These are phyloP conservation scores for Myrica gale DNA, from an alignment of 306 rosid species.

Conservation along the genomic window DNA sequence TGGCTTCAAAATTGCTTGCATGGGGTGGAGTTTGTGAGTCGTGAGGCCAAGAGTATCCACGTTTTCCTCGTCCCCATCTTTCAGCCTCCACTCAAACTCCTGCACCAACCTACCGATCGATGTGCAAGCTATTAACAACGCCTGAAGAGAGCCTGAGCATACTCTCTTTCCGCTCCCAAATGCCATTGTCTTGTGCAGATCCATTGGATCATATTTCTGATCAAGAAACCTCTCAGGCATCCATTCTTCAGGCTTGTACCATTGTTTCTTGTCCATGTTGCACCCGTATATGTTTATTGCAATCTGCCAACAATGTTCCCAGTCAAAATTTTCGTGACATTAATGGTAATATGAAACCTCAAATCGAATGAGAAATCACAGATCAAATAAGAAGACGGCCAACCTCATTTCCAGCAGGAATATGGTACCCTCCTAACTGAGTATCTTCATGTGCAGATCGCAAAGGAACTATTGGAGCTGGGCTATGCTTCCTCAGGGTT, in stretches of 20 bases:
- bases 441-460: conserved; percentile 83
- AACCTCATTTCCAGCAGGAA: conserved; percentile 91
- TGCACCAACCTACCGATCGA: conserved; percentile 72
- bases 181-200: conserved; percentile 86
- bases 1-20: conserved; percentile 50
- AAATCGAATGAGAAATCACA: not conserved
- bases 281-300: conserved; percentile 88
- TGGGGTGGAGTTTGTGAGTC: conserved; percentile 70
- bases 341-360: not conserved
- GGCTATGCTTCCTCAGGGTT: conserved; percentile 72
- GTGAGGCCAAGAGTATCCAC: conserved; percentile 81
- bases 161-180: conserved; percentile 95
- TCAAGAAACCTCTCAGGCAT: conserved; percentile 84
- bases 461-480: conserved; percentile 67
- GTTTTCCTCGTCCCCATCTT: conserved; percentile 66
- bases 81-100: conserved; percentile 72
- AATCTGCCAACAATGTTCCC: conserved; percentile 43
- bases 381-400: not conserved
- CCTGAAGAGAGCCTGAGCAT: conserved; percentile 89
- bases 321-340: not conserved
- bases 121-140: conserved; percentile 54
- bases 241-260: conserved; percentile 80
- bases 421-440: conserved; percentile 65
- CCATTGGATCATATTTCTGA: conserved; percentile 53
- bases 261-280: conserved; percentile 67